A percentile compares a stretch with the other conserved stretches of the same genome.
Evolutionary conservation across 169 alveolate species (phyloP).

Genomic region (Cryptosporidium viatorum): DNA sequence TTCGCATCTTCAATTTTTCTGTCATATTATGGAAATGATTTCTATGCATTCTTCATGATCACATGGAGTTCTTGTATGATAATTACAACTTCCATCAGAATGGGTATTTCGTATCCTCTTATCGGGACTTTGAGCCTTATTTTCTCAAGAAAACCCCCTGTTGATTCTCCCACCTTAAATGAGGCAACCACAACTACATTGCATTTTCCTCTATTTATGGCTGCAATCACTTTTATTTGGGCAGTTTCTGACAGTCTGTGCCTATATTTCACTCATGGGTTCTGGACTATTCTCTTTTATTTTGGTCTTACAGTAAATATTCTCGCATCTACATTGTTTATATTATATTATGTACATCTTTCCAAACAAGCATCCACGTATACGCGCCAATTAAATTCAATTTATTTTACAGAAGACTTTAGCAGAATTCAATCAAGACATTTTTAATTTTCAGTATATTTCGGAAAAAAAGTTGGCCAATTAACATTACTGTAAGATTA

Average conservation of each 20-base stretch:
- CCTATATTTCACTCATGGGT: conserved; percentile 60
- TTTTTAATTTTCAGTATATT: neutral
- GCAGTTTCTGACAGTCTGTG: conserved; percentile 53
- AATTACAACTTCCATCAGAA: conserved; percentile 44
- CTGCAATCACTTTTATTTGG: conserved; percentile 48
- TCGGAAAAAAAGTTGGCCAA: neutral
- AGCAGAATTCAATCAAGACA: conserved; percentile 68
- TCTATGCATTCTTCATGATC: conserved; percentile 66
- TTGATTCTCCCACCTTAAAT: conserved; percentile 47
- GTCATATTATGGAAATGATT: conserved; percentile 61
- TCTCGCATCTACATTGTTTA: conserved; percentile 42
- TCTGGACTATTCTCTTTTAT: conserved; percentile 52
- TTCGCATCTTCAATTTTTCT: conserved; percentile 63
- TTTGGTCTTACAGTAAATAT: conserved; percentile 37
- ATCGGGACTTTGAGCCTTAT: conserved; percentile 53
- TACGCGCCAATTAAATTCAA: conserved; percentile 57
- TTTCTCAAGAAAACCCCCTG: conserved; percentile 68
- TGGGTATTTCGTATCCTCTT: conserved; percentile 61
- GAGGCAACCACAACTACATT: conserved; percentile 66
- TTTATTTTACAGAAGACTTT: conserved; percentile 55
- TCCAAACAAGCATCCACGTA: conserved; percentile 49
- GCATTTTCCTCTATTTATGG: conserved; percentile 59
- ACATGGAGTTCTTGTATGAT: conserved; percentile 76
- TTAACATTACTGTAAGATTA: no score
- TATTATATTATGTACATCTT: conserved; percentile 41